These are phyloP conservation scores for Saccharomycopsis olivae DNA, from an alignment of 805 yeast genomes.

Conservation along the genomic window DNA sequence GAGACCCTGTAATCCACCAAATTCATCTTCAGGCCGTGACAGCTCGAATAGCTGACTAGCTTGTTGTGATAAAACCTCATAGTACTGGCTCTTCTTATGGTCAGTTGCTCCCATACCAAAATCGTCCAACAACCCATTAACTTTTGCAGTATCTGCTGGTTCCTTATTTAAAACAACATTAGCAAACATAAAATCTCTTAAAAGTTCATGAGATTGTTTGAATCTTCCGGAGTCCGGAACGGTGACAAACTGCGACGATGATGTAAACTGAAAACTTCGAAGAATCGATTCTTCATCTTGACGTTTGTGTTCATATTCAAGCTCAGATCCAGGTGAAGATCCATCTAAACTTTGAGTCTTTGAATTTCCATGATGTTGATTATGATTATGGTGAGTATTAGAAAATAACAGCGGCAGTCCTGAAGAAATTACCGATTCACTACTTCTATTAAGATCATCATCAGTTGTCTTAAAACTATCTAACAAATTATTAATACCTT, in stretches of 20 bases:
- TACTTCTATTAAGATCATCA: background rate
- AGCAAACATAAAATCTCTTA: conserved; percentile 4
- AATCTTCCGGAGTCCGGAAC: conserved; percentile 9
- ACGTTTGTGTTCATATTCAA: background rate
- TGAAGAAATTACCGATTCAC: conserved; percentile 3
- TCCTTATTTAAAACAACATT: conserved; percentile 2
- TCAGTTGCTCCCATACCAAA: background rate
- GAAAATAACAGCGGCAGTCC: conserved; percentile 7
- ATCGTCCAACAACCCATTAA: background rate
- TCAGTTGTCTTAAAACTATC: background rate
- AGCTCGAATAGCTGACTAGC: background rate
- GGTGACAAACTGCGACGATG: conserved; percentile 4
- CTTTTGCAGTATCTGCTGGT: background rate
- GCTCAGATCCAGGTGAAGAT: conserved; percentile 4
- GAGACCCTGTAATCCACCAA: background rate
- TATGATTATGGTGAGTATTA: background rate
- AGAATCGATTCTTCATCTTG: conserved; percentile 8
- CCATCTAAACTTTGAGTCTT: background rate
- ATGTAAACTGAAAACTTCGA: conserved; percentile 13
- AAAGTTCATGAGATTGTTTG: conserved; percentile 7
- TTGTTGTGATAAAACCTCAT: background rate
- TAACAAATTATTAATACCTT: too few relatives aligned
- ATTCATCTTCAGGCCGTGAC: background rate
- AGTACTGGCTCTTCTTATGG: background rate
- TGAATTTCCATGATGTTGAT: background rate